These are phyloP conservation scores for Forsythia suspensa DNA, from an alignment of 257 asterid species.

Conservation along the genomic window DNA sequence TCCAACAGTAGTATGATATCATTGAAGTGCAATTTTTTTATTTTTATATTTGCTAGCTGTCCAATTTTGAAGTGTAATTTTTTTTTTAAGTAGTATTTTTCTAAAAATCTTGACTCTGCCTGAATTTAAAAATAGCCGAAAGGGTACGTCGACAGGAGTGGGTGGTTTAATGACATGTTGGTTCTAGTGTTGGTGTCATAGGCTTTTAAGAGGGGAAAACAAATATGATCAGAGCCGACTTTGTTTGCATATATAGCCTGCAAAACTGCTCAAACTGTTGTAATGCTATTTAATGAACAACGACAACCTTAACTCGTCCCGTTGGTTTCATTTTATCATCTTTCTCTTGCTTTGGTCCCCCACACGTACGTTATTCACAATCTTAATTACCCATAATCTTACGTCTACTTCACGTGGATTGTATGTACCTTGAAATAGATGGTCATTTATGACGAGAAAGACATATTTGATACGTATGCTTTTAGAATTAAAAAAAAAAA, in stretches of 20 bases:
- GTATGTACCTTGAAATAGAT: background rate
- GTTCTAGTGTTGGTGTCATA: conserved; percentile 1
- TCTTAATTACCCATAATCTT: conserved; percentile 14
- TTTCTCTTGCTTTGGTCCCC: conserved; percentile 27
- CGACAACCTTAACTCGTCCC: conserved; percentile 17
- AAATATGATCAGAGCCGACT: conserved; percentile 35
- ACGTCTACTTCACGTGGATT: conserved; percentile 35
- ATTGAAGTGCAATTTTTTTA: too few species aligned
- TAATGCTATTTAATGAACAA: conserved; percentile 32
- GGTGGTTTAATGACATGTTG: background rate
- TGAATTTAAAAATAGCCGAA: background rate
- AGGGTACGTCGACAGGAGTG: background rate
- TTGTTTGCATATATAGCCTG: conserved; percentile 8
- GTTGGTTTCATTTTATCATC: background rate
- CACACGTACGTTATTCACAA: background rate
- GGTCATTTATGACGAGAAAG: background rate
- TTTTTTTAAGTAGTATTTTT: too few species aligned
- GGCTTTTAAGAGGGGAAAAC: conserved; percentile 19
- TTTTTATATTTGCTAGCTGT: too few species aligned
- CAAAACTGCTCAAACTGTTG: background rate
- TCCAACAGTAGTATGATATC: too few species aligned
- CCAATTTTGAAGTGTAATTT: too few species aligned
- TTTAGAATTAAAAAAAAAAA: too few species aligned
- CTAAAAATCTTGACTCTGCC: too few species aligned
- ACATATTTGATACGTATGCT: too few species aligned